These are phyloP conservation scores for Teunomyces aglyptinius DNA, from an alignment of 805 yeast genomes.

Conservation along the genomic window DNA sequence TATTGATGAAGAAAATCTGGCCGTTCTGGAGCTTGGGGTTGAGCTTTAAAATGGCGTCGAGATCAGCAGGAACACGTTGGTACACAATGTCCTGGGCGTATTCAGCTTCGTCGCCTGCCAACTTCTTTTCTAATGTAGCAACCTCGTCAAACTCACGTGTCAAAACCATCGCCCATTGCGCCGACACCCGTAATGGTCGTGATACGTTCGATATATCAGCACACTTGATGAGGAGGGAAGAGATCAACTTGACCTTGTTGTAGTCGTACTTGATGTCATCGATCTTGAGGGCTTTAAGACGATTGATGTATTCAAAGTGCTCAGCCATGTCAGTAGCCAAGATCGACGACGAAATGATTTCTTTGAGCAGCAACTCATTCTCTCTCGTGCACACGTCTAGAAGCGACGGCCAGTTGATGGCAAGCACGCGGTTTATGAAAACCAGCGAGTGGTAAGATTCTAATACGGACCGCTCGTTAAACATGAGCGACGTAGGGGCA, in stretches of 20 bases:
- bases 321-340: slow-evolving; percentile 86
- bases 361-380: slow-evolving; percentile 17
- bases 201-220: slow-evolving; percentile 96
- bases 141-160: slow-evolving; percentile 76
- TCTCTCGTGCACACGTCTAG: slow-evolving; percentile 35
- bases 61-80: slow-evolving; percentile 36
- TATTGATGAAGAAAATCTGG: slow-evolving; percentile 78
- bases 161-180: slow-evolving; percentile 84
- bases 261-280: slow-evolving; percentile 14
- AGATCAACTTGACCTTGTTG: slow-evolving; percentile 43
- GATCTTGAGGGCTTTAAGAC: slow-evolving; percentile 35
- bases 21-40: slow-evolving; percentile 60
- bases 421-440: slow-evolving; percentile 44
- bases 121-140: slow-evolving; percentile 44
- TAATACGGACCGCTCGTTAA: slow-evolving; percentile 65
- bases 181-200: slow-evolving; percentile 69
- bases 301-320: slow-evolving; percentile 68
- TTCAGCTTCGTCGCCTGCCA: slow-evolving; percentile 10
- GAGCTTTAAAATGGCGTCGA: slow-evolving; percentile 43
- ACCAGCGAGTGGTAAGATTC: slow-evolving; percentile 80
- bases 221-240: slow-evolving; percentile 78
- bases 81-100: slow-evolving; percentile 16
- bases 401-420: slow-evolving; percentile 37
- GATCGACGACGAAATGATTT: slow-evolving; percentile 35
- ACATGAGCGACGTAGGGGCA: slow-evolving; percentile 64